A percentile compares a stretch with the other conserved stretches of the same genome.
Conservation (phyloP, 495 filamentous ascomycete genomes). For the Thermochaetoides thermophila region DNA sequence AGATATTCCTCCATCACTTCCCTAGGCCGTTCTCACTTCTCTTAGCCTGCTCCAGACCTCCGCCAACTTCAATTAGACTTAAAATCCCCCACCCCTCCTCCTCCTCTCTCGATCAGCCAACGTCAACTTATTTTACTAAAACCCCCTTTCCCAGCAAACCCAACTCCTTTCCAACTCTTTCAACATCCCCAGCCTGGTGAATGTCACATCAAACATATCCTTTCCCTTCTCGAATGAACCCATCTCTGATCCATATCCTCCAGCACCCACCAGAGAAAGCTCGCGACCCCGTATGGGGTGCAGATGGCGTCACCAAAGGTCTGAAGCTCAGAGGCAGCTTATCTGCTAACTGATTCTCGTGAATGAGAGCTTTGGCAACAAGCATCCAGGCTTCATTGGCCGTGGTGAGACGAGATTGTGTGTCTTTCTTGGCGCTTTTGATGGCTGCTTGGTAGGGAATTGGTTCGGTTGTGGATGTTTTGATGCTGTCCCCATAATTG, state of each 20-base stretch:
- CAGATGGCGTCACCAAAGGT: slow-evolving; percentile 1
- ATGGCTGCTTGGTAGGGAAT: slow-evolving; percentile 1
- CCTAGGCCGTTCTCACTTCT: too few relatives aligned
- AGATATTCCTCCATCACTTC: too few relatives aligned
- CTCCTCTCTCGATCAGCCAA: too few relatives aligned
- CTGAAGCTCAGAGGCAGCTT: background rate
- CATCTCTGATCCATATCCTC: background rate
- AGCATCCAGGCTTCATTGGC: slow-evolving; percentile 3
- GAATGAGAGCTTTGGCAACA: background rate
- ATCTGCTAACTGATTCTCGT: too few relatives aligned
- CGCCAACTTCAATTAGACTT: too few relatives aligned
- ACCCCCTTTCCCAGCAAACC: slow-evolving; percentile 1
- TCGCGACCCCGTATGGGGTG: background rate
- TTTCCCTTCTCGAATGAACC: background rate
- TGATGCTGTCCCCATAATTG: too few relatives aligned
- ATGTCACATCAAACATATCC: background rate
- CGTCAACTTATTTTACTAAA: too few relatives aligned
- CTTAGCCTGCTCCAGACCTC: too few relatives aligned
- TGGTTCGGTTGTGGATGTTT: too few relatives aligned
- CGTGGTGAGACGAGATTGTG: slow-evolving; percentile 2
- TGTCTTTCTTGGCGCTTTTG: background rate
- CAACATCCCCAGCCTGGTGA: background rate
- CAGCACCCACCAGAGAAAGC: slow-evolving; percentile 1
- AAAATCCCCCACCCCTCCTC: too few relatives aligned
- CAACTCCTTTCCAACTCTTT: slow-evolving; percentile 2